A percentile compares a stretch with the other conserved stretches of the same genome.
Evolutionary conservation across 148 eudicot species (phyloP).

Genomic region (Selenicereus undatus): DNA sequence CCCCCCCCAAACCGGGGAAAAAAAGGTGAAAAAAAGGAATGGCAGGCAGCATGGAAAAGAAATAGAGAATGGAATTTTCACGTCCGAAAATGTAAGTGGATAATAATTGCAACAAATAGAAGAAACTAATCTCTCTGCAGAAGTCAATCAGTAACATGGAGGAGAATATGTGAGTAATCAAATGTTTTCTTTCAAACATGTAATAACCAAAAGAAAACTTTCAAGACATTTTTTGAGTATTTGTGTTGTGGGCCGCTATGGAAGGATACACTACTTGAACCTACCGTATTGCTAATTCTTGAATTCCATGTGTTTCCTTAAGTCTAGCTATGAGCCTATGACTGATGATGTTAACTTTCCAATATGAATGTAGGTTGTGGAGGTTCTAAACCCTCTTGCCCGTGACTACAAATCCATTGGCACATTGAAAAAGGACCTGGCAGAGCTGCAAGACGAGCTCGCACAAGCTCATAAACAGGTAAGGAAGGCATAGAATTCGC

Average conservation of each 20-base stretch:
- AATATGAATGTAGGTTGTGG: conserved; percentile 64
- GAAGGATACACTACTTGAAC: too few species aligned
- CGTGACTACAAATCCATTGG: conserved; percentile 90
- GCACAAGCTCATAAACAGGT: conserved; percentile 90
- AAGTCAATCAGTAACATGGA: neutral
- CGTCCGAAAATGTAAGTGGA: too few species aligned
- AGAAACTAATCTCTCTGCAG: too few species aligned
- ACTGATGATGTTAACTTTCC: conserved; percentile 23
- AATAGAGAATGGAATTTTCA: too few species aligned
- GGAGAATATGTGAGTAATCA: neutral
- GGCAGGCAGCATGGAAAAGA: too few species aligned
- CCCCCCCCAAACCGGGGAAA: too few species aligned
- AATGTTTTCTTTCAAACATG: neutral
- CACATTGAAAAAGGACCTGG: conserved; percentile 78
- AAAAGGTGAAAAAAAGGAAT: too few species aligned
- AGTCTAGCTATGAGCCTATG: too few species aligned
- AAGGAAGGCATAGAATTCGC: neutral
- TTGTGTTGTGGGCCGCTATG: too few species aligned
- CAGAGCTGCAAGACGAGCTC: conserved; percentile 82
- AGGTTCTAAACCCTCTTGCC: conserved; percentile 86
- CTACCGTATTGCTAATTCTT: neutral
- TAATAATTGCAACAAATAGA: too few species aligned
- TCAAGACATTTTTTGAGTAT: too few species aligned
- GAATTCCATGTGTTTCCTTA: neutral
- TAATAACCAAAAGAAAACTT: too few species aligned